A percentile compares a stretch with the other conserved stretches of the same genome.
phyloP scores from a whole-genome alignment of 2,329 filamentous ascomycete genomes.

The Xylariaceae sp. region DNA sequence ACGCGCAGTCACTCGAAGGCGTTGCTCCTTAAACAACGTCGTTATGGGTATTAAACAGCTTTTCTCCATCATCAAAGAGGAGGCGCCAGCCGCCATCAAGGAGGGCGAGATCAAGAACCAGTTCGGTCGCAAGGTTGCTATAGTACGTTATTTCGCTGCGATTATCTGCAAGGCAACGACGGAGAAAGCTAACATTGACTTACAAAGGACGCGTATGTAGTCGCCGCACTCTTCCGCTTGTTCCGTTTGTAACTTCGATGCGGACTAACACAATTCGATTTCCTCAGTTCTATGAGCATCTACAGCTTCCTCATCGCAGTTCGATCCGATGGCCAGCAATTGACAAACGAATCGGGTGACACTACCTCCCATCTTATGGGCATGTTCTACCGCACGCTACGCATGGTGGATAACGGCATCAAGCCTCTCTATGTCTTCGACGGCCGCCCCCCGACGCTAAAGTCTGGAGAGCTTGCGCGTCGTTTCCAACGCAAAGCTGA shows the following conservation, averaged over 20 bases:
- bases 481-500: constrained; percentile 93
- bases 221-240: constrained; percentile 1
- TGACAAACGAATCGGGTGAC: constrained; percentile 90
- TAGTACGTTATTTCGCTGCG: constrained; percentile 54
- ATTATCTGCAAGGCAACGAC: background rate
- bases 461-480: constrained; percentile 93
- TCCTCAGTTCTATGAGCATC: constrained; percentile 83
- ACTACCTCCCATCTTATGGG: constrained; percentile 98
- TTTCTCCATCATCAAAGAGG: constrained; percentile 78
- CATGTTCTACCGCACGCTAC: constrained; percentile 97
- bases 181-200: constrained; percentile 14
- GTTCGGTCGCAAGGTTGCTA: constrained; percentile 96
- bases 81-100: constrained; percentile 93
- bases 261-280: constrained; percentile 8
- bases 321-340: constrained; percentile 90
- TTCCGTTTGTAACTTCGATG: background rate
- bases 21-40: constrained; percentile 8
- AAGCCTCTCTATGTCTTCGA: constrained; percentile 98
- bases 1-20: background rate
- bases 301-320: constrained; percentile 99
- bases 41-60: constrained; percentile 66
- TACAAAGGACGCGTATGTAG: constrained; percentile 51
- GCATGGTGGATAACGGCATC: constrained; percentile 98
- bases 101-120: constrained; percentile 98
- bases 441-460: constrained; percentile 91